A percentile compares a stretch with the other conserved stretches of the same genome.
Conservation (phyloP, 176 grass and related monocot species). For the Dendrocalamus sinicus region DNA sequence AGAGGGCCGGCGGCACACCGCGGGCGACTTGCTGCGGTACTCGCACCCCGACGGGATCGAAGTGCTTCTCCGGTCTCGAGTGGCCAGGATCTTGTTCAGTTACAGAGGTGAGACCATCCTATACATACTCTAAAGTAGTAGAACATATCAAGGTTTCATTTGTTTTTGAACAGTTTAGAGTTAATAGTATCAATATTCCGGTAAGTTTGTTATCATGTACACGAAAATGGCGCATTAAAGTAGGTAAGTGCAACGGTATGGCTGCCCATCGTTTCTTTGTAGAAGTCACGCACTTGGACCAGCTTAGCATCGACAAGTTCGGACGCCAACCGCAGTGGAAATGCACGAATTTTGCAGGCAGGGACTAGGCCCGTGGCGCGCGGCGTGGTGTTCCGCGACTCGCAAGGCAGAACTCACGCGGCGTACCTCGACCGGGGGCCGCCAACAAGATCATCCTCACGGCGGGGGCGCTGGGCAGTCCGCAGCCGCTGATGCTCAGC, state of each 20-base stretch:
- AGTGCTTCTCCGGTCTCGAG: constrained; percentile 47
- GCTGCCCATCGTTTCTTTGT: constrained; percentile 25
- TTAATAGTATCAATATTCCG: background rate
- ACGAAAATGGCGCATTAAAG: background rate
- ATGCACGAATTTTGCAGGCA: background rate
- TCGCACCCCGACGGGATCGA: constrained; percentile 44
- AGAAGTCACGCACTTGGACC: background rate
- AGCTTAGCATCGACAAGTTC: background rate
- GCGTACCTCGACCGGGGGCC: constrained; percentile 54
- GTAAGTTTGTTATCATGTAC: background rate
- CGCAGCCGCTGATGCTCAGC: constrained; percentile 89
- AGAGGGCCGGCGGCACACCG: constrained; percentile 51
- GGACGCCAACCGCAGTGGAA: background rate
- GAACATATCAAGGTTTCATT: background rate
- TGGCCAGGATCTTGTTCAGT: constrained; percentile 55
- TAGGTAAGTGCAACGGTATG: constrained; percentile 1
- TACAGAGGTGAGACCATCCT: constrained; percentile 10
- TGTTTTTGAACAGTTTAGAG: constrained; percentile 10
- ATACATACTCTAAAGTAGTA: too few species aligned
- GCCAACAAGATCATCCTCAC: constrained; percentile 74
- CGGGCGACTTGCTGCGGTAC: constrained; percentile 65
- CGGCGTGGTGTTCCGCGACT: constrained; percentile 71
- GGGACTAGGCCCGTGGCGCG: constrained; percentile 57
- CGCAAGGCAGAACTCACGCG: constrained; percentile 42
- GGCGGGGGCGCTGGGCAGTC: constrained; percentile 79